Conservation (phyloP, 257 asterid genomes). For the Euphrasia confusa region DNA sequence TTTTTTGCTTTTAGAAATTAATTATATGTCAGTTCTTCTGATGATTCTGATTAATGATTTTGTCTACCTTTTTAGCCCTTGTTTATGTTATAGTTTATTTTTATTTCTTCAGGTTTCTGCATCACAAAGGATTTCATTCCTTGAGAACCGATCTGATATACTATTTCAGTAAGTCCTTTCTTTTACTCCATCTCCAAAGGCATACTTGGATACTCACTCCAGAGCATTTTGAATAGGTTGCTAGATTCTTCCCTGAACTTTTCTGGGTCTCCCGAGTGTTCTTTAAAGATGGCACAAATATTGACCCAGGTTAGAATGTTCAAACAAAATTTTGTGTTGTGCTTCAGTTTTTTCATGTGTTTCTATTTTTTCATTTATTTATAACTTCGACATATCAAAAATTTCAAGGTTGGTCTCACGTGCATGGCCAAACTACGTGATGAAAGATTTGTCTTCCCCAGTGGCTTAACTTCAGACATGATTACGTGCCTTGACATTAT, state of each 20-base stretch:
- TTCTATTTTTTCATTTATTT: conserved; percentile 1
- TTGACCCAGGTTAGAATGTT: conserved; percentile 66
- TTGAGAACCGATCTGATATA: conserved; percentile 65
- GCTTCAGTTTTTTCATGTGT: neutral
- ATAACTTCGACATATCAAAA: conserved; percentile 25
- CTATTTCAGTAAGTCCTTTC: conserved; percentile 66
- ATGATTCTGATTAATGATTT: conserved; percentile 13
- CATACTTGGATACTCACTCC: conserved; percentile 16
- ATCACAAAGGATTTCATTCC: conserved; percentile 68
- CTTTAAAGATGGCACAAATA: conserved; percentile 83
- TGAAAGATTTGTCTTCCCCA: conserved; percentile 69
- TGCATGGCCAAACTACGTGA: conserved; percentile 97
- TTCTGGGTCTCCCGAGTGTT: conserved; percentile 83
- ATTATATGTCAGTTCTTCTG: conserved; percentile 15
- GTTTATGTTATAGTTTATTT: conserved; percentile 20
- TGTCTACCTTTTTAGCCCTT: conserved; percentile 14
- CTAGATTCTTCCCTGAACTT: conserved; percentile 76
- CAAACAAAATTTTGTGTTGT: conserved; percentile 9
- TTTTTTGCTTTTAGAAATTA: conserved; percentile 15
- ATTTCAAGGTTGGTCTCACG: conserved; percentile 81
- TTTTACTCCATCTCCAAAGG: conserved; percentile 4
- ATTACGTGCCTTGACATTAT: conserved; percentile 71
- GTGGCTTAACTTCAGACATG: conserved; percentile 66
- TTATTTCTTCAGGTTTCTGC: conserved; percentile 59
- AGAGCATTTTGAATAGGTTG: conserved; percentile 44